These are phyloP conservation scores for Iris pallida DNA, from an alignment of 116 monocot genomes.

Conservation along the genomic window DNA sequence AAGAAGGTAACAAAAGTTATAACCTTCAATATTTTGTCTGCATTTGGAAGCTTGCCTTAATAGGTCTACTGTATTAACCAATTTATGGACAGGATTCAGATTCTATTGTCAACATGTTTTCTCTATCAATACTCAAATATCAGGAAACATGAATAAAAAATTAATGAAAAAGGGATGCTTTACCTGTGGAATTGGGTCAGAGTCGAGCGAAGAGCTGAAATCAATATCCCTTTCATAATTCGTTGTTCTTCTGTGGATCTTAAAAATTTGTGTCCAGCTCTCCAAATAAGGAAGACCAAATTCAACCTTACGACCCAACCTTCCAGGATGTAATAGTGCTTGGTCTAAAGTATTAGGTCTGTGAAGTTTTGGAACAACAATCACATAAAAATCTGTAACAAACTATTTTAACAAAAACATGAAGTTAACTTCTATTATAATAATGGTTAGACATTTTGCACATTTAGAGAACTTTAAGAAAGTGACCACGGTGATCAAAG, in stretches of 20 bases:
- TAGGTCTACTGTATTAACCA: too few relatives aligned
- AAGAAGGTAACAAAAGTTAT: too few relatives aligned
- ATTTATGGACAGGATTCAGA: too few relatives aligned
- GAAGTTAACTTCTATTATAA: not conserved
- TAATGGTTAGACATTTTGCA: not conserved
- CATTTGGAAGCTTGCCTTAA: too few relatives aligned
- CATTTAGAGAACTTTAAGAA: not conserved
- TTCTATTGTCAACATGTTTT: too few relatives aligned
- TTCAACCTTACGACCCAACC: slow-evolving; percentile 80
- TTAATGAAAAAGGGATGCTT: too few relatives aligned
- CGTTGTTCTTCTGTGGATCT: slow-evolving; percentile 84
- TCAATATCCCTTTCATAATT: slow-evolving; percentile 75
- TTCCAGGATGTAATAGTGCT: slow-evolving; percentile 69
- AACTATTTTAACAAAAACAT: not conserved
- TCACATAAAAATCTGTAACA: not conserved
- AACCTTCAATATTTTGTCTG: too few relatives aligned
- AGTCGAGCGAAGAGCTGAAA: slow-evolving; percentile 83
- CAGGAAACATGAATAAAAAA: too few relatives aligned
- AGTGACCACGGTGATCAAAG: not conserved
- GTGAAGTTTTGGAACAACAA: not conserved
- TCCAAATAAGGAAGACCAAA: slow-evolving; percentile 79
- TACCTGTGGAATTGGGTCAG: slow-evolving; percentile 85
- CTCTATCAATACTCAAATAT: too few relatives aligned
- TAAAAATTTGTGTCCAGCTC: slow-evolving; percentile 81
- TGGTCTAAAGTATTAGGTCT: slow-evolving; percentile 81